These are phyloP conservation scores for Simmondsia chinensis DNA, from an alignment of 148 eudicot genomes.

Conservation along the genomic window DNA sequence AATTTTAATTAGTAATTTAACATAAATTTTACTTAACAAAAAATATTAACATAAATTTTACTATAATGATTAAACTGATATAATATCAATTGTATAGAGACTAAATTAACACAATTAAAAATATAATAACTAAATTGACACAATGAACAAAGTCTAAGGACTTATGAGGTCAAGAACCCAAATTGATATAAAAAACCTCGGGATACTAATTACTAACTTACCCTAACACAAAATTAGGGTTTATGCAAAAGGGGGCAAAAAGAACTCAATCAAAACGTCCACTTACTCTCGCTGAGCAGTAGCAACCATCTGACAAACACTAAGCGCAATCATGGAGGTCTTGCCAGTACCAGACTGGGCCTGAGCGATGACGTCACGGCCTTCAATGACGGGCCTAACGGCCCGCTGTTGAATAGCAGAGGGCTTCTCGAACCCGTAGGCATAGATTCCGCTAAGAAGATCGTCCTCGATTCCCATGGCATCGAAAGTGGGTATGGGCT, in stretches of 20 bases:
- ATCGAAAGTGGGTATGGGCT: slow-evolving; percentile 62
- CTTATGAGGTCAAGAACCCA: no score
- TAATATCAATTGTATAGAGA: no score
- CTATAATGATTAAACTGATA: no score
- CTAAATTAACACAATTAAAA: no score
- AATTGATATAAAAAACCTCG: no score
- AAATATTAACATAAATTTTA: no score
- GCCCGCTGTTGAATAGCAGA: slow-evolving; percentile 96
- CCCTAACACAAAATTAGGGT: neutral
- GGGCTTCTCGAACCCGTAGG: slow-evolving; percentile 82
- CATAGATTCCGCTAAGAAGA: slow-evolving; percentile 59
- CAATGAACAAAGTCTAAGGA: no score
- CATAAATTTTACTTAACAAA: no score
- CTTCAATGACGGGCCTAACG: slow-evolving; percentile 62
- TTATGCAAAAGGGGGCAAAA: neutral
- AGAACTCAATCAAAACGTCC: no score
- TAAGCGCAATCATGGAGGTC: slow-evolving; percentile 84
- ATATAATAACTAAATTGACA: no score
- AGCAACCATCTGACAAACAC: slow-evolving; percentile 83
- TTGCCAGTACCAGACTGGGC: slow-evolving; percentile 97
- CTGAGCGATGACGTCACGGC: slow-evolving; percentile 94
- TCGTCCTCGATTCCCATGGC: slow-evolving; percentile 81
- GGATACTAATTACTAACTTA: neutral
- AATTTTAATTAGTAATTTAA: no score
- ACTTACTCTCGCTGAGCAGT: slow-evolving; percentile 64